Evolutionary conservation across 495 filamentous ascomycete genomes (phyloP), one percentile per base, ranked within the genome.

Genomic region (Trypethelium eluteriae): DNA sequence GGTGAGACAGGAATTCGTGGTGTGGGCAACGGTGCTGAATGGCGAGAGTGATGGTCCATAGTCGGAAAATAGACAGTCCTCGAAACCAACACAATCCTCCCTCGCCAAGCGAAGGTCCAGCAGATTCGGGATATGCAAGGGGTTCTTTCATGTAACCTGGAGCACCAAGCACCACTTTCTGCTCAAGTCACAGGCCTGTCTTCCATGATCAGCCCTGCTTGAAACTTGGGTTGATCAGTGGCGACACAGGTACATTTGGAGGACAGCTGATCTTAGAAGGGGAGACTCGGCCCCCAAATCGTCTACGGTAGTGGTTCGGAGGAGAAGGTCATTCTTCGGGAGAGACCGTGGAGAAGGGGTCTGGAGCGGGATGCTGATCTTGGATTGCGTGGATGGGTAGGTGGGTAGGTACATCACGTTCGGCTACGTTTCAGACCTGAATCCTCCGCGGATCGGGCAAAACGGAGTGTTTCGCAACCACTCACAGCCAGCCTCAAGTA

Each of bases 381-480:
- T 53, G 25, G 49, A 53, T 18, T 25, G 25, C 25, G 25, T 25
- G 25, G 25, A 25, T 25, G 25, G 25, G 25, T 25, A 25, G 25
- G 25, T 25, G 25, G 25, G 25, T 25, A 18, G 49, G 53, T 59
- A 36, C n/a, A 59, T 59, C 53, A 32, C 5, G 53, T 32, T 36
- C 53, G 53, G 53, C 53, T 59, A 59, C 53, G 53, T 59, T 59
- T 59, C 53, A 36, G n/a, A 59, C 10, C 14, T 9, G 32, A 53
- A 53, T 53, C 49, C 49, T 53, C 11, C 49, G 49, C 53, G 7
- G 53, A 59, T 59, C 53, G 11, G 36, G 53, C 53, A 34, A 59
- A 59, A 36, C 53, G 53, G 53, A 59, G 25, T 59, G 53, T 59
- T 59, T 59, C 53, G 53, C 53, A 5, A 32, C 53, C 53, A 59